Evolutionary conservation across 2,329 filamentous ascomycete genomes (phyloP).

Genomic region (Tolypocladium nubicola): DNA sequence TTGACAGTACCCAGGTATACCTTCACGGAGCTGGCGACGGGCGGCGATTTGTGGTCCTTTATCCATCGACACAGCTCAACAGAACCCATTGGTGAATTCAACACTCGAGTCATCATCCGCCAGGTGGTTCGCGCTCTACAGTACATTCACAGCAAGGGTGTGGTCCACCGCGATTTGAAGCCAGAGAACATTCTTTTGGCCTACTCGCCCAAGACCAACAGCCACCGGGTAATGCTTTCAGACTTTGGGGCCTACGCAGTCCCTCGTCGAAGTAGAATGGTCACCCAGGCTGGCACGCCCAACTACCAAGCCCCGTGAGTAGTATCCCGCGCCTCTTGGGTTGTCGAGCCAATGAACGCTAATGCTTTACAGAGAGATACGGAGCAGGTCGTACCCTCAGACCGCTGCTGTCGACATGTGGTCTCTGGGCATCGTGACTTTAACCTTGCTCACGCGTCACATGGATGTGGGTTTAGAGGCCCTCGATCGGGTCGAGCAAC

Average conservation of each 20-base stretch:
- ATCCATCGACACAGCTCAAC: slow-evolving; percentile 20
- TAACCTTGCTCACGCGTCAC: slow-evolving; percentile 23
- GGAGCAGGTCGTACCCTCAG: slow-evolving; percentile 9
- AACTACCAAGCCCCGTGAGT: slow-evolving; percentile 41
- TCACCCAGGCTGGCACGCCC: slow-evolving; percentile 32
- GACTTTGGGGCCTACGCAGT: slow-evolving; percentile 41
- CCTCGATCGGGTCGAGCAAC: slow-evolving; percentile 16
- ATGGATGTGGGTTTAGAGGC: slow-evolving; percentile 10
- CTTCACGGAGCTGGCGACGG: slow-evolving; percentile 45
- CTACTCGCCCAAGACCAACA: slow-evolving; percentile 29
- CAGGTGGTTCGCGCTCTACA: slow-evolving; percentile 35
- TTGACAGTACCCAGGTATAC: slow-evolving; percentile 30
- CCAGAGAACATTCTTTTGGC: slow-evolving; percentile 42
- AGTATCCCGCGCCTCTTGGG: neutral
- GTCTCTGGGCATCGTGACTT: slow-evolving; percentile 36
- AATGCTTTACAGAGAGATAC: slow-evolving; percentile 26
- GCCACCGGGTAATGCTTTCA: slow-evolving; percentile 36
- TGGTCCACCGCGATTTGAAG: slow-evolving; percentile 44
- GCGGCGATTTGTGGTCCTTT: slow-evolving; percentile 43
- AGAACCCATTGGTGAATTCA: slow-evolving; percentile 24
- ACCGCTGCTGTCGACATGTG: slow-evolving; percentile 38
- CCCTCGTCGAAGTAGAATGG: slow-evolving; percentile 29
- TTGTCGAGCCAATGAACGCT: neutral
- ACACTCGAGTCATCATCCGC: slow-evolving; percentile 32
- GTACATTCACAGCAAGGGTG: slow-evolving; percentile 37